Evolutionary conservation across 2,329 filamentous ascomycete species (phyloP).

Genomic region (Diaporthe eres): DNA sequence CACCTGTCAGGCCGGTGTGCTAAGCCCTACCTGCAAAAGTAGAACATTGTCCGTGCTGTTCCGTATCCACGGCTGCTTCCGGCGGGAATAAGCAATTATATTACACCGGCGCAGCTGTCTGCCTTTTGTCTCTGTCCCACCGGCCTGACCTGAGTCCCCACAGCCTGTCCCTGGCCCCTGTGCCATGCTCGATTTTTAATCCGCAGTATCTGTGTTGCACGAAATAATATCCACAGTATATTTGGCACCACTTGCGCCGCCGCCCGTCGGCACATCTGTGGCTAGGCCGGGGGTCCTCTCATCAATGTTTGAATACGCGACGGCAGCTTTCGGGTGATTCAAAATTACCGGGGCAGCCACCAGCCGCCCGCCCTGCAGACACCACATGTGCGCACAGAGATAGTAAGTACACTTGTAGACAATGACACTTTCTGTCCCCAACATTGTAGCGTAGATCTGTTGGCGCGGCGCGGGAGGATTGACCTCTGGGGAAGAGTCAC

Average conservation of each 20-base stretch:
- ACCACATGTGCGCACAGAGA: not conserved
- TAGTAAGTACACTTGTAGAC: not conserved
- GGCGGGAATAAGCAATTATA: constrained; percentile 12
- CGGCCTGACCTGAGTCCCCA: not conserved
- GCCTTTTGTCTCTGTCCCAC: not conserved
- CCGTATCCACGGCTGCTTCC: not conserved
- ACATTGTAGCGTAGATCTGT: not conserved
- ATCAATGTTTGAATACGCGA: constrained; percentile 3
- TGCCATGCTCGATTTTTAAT: constrained; percentile 1
- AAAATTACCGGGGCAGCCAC: constrained; percentile 2
- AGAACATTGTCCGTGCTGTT: constrained; percentile 14
- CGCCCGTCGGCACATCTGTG: constrained; percentile 3
- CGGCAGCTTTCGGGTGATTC: constrained; percentile 4
- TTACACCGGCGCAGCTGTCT: not conserved
- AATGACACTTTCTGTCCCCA: not conserved
- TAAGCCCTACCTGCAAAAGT: not conserved
- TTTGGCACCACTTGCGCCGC: not conserved
- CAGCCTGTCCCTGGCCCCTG: not conserved
- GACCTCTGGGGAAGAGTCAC: constrained; percentile 21
- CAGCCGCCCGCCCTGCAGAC: not conserved
- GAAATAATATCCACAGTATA: not conserved
- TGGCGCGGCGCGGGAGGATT: not conserved
- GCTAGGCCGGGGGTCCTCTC: not conserved
- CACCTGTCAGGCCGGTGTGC: not conserved
- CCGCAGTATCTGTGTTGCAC: constrained; percentile 3